Evolutionary conservation across 1,139 yeast species (phyloP), one percentile per base, ranked within the genome.

Genomic region (Yamadazyma triangularis): DNA sequence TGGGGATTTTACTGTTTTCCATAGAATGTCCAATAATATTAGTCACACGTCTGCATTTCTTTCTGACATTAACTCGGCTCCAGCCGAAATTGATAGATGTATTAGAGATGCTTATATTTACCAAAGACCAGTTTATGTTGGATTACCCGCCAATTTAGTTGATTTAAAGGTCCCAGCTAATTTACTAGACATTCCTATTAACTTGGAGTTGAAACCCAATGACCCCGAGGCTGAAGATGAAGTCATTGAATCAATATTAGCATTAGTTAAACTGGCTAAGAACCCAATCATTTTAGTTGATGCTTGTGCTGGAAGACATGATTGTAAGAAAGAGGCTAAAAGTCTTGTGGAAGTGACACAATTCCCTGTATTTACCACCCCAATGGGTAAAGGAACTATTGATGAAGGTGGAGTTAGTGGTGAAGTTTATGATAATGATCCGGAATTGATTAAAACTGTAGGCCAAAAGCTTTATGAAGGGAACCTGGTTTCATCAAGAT

Each of bases 361-460:
- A 54, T 85, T 79, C 77, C 93, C 94, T 24, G 84, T 82, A 22
- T 85, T 76, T 62, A 83, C 83, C 34, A 85, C 95, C 31, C 95
- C 95, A 43, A 84, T 86, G 94, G 95, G 95, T 60, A 85, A 85
- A 63, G 83, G 88, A 41, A 72, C 76, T 25, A 75, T 84, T 50
- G 79, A 82, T 60, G 95, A 86, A 63, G 59, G 64, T 35, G 64
- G 64, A 23, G 53, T 56, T 21, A 51, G 53, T 36, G 61, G 59
- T 13, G 57, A 48, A 28, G 34, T 52, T 32, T 38, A 43, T 24
- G 53, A 51, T 19, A 50, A 53, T 32, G 58, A 54, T 41, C 58
- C 62, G 13, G 34, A 45, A 9, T 47, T 54, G 36, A 49, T 53
- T 26, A 35, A 43, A 20, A 54, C 53, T 38, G 45, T 56, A 32